Evolutionary conservation across 306 rosid species (phyloP), one percentile per base, ranked within the genome.

Genomic region (Vicia sativa): DNA sequence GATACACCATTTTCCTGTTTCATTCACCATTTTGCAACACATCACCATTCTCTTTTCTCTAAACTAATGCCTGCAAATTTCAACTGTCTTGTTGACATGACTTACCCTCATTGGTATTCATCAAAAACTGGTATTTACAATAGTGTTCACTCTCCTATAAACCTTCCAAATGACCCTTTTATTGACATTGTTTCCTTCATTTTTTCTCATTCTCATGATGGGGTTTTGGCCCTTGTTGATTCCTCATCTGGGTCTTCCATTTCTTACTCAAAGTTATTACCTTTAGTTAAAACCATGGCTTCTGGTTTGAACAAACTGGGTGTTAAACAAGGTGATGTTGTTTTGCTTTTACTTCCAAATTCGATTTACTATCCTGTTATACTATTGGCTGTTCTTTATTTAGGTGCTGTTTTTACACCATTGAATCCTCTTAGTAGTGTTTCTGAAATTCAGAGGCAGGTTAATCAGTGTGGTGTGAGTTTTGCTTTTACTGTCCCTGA

Each of bases 241-340:
- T 52, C 58, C 3, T 52, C 58, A 10, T 52, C 58, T 11, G 58
- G 58, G 34, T 52, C 8, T 21, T 52, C 34, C 9, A 21, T 52
- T 52, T 52, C 58, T 52, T 52, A 52, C 9, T 52, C 34, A 52
- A 52, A 52, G 58, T 21, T 52, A 14, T 21, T 52, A 52, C 31
- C 58, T 52, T 52, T 52, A 21, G 58, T 52, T 29, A 52, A 52
- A 52, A 21, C 58, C 29, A 21, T 52, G 31, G 58, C 58, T 52
- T 52, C 58, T 52, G 58, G 15, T 52, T 4, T 52, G 2, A 28
- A 21, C 7, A 21, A 52, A 21, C 21, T 52, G 58, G 58, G 58
- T 52, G 58, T 52, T 21, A 21, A n/a, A 52, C 31, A 52, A 52
- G 58, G 58, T 52, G 58, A 52, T 52, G 58, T 52, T 52, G 58